A percentile compares a stretch with the other conserved stretches of the same genome.
Evolutionary conservation across 192 early-diverging fungal genomes (phyloP).

Genomic region (Coemansia sp.): DNA sequence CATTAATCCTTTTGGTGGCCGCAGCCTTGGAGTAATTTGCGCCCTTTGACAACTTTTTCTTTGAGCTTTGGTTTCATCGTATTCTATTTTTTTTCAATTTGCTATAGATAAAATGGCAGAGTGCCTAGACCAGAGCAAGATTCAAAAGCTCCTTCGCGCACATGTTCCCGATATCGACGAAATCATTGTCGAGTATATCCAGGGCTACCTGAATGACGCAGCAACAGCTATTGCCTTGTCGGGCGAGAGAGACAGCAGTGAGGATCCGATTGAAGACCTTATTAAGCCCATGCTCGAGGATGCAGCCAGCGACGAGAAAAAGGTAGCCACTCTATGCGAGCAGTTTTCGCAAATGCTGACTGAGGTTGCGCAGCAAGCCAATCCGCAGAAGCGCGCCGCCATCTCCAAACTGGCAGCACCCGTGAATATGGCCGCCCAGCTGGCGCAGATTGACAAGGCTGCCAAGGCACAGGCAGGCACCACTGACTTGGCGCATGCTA

Average conservation of each 20-base stretch:
- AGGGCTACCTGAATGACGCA: conserved; percentile 67
- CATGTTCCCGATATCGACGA: conserved; percentile 72
- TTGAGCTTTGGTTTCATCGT: background rate
- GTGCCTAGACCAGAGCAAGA: conserved; percentile 45
- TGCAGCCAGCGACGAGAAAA: conserved; percentile 59
- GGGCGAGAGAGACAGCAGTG: conserved; percentile 25
- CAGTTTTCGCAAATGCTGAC: conserved; percentile 61
- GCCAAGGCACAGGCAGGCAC: conserved; percentile 44
- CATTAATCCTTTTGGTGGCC: background rate
- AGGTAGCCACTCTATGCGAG: conserved; percentile 69
- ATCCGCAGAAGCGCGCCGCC: conserved; percentile 44
- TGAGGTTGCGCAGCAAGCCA: conserved; percentile 41
- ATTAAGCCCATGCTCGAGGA: conserved; percentile 67
- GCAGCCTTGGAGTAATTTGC: background rate
- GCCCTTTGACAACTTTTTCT: background rate
- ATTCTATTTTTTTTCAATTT: background rate
- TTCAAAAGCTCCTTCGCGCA: conserved; percentile 48
- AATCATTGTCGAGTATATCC: conserved; percentile 73
- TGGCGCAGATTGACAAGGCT: conserved; percentile 61
- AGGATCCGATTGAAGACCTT: conserved; percentile 59
- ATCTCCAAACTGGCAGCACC: conserved; percentile 54
- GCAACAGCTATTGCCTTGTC: conserved; percentile 28
- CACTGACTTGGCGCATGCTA: conserved; percentile 68
- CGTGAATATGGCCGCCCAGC: conserved; percentile 70
- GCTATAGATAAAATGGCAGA: conserved; percentile 19